Conservation (phyloP, 441 rosid species). For the Adansonia gregorii region DNA sequence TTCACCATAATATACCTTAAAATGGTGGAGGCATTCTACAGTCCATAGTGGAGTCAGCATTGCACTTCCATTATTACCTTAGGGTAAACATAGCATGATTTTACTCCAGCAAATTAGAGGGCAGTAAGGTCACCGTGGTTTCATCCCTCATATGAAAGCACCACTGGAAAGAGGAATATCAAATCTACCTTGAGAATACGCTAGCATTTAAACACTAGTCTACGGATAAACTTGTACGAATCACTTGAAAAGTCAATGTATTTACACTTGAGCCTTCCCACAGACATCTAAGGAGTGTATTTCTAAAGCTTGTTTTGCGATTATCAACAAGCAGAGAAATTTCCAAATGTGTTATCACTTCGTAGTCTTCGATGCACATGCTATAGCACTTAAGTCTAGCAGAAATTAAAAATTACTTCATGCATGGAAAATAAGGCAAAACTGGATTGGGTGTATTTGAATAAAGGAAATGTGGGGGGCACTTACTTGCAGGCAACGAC, state of each 20-base stretch:
- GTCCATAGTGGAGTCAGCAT: background rate
- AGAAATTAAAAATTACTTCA: background rate
- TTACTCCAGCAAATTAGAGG: background rate
- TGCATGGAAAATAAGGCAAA: background rate
- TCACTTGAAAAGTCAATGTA: background rate
- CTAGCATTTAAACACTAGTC: background rate
- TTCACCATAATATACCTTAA: background rate
- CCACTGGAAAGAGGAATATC: background rate
- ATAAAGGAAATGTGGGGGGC: background rate
- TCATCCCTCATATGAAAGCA: background rate
- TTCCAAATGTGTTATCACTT: background rate
- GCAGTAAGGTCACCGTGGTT: background rate
- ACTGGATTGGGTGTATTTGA: background rate
- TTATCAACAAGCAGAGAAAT: background rate
- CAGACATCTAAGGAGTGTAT: background rate
- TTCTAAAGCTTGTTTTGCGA: background rate
- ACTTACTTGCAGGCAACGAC: constrained; percentile 79
- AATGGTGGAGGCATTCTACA: background rate
- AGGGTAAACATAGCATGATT: background rate
- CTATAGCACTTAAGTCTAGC: background rate
- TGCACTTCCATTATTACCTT: background rate
- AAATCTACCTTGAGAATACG: background rate
- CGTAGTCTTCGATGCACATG: constrained; percentile 4
- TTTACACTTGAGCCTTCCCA: background rate
- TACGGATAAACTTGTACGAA: background rate